phyloP scores from a whole-genome alignment of 2,329 filamentous ascomycete genomes.

The Colletotrichum sp. region DNA sequence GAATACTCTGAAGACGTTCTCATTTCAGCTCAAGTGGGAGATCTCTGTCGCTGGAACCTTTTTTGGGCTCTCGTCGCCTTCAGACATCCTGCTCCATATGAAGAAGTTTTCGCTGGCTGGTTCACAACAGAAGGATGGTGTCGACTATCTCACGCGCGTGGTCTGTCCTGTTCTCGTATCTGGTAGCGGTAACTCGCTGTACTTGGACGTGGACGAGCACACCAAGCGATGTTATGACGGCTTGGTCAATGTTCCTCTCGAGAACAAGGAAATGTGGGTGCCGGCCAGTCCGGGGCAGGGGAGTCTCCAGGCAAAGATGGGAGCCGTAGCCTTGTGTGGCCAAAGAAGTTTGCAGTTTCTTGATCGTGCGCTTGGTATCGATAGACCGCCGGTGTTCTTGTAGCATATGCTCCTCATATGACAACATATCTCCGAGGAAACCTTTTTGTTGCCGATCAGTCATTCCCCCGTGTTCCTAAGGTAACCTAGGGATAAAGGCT shows the following conservation, averaged over 20 bases:
- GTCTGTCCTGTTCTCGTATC: slow-evolving; percentile 32
- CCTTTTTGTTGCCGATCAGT: too few relatives aligned
- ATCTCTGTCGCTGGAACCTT: slow-evolving; percentile 27
- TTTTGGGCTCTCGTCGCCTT: slow-evolving; percentile 24
- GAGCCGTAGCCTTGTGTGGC: slow-evolving; percentile 21
- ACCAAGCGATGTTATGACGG: slow-evolving; percentile 19
- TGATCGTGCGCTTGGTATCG: slow-evolving; percentile 23
- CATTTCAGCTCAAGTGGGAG: slow-evolving; percentile 35
- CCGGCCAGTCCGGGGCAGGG: slow-evolving; percentile 14
- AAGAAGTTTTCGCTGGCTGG: slow-evolving; percentile 16
- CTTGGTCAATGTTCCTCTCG: neutral
- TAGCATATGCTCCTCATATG: neutral
- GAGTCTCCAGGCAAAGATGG: slow-evolving; percentile 29
- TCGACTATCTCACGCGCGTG: slow-evolving; percentile 24
- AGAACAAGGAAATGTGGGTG: slow-evolving; percentile 27
- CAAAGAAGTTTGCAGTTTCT: slow-evolving; percentile 26
- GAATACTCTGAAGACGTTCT: slow-evolving; percentile 10
- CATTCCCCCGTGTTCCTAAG: too few relatives aligned
- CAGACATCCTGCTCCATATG: slow-evolving; percentile 28
- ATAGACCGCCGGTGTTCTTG: neutral
- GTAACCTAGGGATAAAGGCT: too few relatives aligned
- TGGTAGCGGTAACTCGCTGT: slow-evolving; percentile 25
- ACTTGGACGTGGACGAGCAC: slow-evolving; percentile 18
- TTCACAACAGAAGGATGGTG: slow-evolving; percentile 2
- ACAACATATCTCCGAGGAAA: too few relatives aligned